Evolutionary conservation across 1,284 basidiomycete genomes (phyloP), one percentile per base, ranked within the genome.

Genomic region (Irpex lacteus): DNA sequence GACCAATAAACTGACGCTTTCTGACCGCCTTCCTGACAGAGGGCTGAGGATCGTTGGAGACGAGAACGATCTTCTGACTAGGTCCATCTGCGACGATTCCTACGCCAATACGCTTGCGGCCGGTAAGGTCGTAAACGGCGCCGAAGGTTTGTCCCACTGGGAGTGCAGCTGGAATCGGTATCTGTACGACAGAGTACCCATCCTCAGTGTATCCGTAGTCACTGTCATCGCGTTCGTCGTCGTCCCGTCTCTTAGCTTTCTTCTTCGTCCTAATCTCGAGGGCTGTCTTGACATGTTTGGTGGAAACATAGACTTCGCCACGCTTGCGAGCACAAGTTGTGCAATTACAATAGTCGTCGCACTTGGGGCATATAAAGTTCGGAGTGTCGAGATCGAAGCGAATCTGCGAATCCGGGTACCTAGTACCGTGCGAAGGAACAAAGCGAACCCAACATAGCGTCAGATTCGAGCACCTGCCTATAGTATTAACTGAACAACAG

Each of bases 331-430:
- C 67, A 66, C 74, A 74, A 1, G 11, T n/a, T 3, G 70, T 70
- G 65, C 74, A 75, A 62, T 72, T 73, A 64, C 73, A 75, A 2
- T 19, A 67, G 56, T 66, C 59, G 8, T 4, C 13, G 63, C 73
- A 75, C 54, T 64, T 66, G 7, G 74, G 73, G 56, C 74, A 75
- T 13, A 54, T 58, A 64, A 74, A 75, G 9, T 56, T 34, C 9
- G 56, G 57, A 2, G 65, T 66, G 52, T 63, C 69, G 15, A 66
- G 32, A 18, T 72, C 61, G 66, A 75, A 74, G 52, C 52, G 36
- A 37, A 75, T 66, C 1, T 70, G 69, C 3, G 69, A 68, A 50
- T 74, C 73, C 59, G 73, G 73, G 53, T 50, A 13, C 9, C 32
- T 21, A 54, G 26, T 26, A 26, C 26, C 26, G 26, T 26, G 26